Base-by-base conservation (phyloP, 2,329 filamentous ascomycete species). In the Fusarium subglutinans region DNA sequence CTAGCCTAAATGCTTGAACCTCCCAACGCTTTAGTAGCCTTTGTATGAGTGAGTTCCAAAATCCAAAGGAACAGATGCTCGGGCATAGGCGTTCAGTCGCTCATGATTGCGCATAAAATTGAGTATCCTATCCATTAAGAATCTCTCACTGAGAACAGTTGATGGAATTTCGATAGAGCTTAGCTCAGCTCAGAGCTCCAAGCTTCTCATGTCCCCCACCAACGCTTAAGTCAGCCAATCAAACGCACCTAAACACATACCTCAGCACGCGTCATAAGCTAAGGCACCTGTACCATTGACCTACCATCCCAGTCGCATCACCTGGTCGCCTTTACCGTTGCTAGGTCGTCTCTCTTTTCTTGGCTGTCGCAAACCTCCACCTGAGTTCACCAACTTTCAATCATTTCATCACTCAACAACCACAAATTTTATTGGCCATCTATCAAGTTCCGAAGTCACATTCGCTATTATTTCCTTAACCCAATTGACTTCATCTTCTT, bases 361-460 rank as follows among this genome's bases (percentile, higher is more conserved):
- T 47, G 51, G 62, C 61, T 72, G 69, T 78, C 76, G 76, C 76
- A 78, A 77, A 77, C 66, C 59, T 70, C 62, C 72, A 63, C 57
- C 26, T 26, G 22, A 26, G 17, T 53, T 63, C 61, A 57, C 40
- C 30, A 74, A 67, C 48, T 35, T 74, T 61, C 45, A 37, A 60
- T 56, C 45, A 59, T 59, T 62, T 53, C 71, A 75, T 72, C 71
- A 37, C 48, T 35, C 58, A 65, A 66, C 58, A 56, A 57, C 28
- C 47, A 61, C 50, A 38, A 38, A 66, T 43, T 44, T 47, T 48
- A 66, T 71, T 44, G 22, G 41, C 41, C 41, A 60, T 54, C 41
- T 18, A 48, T 28, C 41, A 50, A 41, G 7, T n/a, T 24, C 10
- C 14, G 22, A 30, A 35, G 12, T 8, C 11, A 3, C 22, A 20